Conservation (phyloP, 352 stramenopile genomes). For the Phytophthora aleatoria region DNA sequence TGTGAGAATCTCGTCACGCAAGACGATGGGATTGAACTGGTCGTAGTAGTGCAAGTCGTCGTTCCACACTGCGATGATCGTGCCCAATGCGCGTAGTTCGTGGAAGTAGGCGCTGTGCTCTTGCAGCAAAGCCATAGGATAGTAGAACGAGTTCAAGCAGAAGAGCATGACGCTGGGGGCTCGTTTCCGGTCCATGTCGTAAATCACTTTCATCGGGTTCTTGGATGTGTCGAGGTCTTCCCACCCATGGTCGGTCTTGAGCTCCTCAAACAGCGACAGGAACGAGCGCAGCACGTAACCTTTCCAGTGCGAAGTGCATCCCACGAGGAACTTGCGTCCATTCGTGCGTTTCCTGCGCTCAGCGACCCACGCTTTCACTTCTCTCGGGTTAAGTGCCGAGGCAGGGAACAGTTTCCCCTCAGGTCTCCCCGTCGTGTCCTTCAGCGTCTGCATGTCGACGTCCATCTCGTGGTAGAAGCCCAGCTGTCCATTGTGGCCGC, state of each 20-base stretch:
- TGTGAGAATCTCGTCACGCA: constrained; percentile 72
- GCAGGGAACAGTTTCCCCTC: constrained; percentile 52
- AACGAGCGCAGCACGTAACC: constrained; percentile 73
- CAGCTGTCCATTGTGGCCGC: constrained; percentile 52
- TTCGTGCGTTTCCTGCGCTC: constrained; percentile 72
- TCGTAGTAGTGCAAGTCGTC: constrained; percentile 84
- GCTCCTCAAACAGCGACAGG: constrained; percentile 66
- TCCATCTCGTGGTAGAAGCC: constrained; percentile 87
- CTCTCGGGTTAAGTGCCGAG: constrained; percentile 42
- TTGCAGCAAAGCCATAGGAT: constrained; percentile 68
- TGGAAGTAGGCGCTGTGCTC: constrained; percentile 72
- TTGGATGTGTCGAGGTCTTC: constrained; percentile 56
- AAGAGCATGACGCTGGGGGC: constrained; percentile 77
- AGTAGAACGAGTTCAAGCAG: constrained; percentile 77
- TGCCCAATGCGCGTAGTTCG: constrained; percentile 65
- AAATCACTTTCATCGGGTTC: constrained; percentile 64
- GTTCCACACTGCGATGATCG: constrained; percentile 76
- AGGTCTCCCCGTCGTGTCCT: constrained; percentile 36
- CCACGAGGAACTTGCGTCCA: constrained; percentile 71
- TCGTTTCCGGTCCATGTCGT: constrained; percentile 62
- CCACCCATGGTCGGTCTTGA: constrained; percentile 71
- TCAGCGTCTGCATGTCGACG: constrained; percentile 64
- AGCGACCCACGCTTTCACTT: constrained; percentile 65
- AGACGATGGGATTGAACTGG: constrained; percentile 63
- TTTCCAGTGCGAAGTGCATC: constrained; percentile 64